Percentiles rank a stretch among this genome's conserved stretches.
Evolutionary conservation across 225 moss, liverwort and hornwort genomes (phyloP).

Genomic region (Sphagnum contortum): DNA sequence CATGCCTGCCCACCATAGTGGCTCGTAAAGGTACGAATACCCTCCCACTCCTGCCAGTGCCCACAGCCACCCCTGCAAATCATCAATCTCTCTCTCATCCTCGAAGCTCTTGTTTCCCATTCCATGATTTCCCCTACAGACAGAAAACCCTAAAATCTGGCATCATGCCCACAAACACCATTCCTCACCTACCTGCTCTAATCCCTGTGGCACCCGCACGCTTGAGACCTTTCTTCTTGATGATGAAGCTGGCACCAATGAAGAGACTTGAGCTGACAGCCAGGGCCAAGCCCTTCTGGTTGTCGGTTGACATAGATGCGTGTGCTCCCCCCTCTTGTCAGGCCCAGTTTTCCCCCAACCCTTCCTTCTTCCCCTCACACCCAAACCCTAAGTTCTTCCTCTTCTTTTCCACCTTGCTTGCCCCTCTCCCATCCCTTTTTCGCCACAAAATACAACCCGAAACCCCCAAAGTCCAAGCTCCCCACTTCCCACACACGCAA

Average conservation of each 20-base stretch:
- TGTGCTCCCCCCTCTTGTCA: background rate
- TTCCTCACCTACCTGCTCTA: constrained; percentile 50
- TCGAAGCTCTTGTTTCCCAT: background rate
- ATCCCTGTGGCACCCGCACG: constrained; percentile 82
- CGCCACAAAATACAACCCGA: too few species aligned
- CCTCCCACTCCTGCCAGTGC: constrained; percentile 55
- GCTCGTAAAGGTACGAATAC: constrained; percentile 79
- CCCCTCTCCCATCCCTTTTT: constrained; percentile 16
- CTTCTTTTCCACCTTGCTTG: constrained; percentile 36
- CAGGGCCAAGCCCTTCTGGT: constrained; percentile 92
- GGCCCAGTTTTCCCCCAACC: background rate
- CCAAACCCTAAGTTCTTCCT: background rate
- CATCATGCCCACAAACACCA: background rate
- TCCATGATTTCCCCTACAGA: background rate
- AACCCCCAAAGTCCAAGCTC: too few species aligned
- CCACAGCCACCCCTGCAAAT: background rate
- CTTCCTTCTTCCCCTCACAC: background rate
- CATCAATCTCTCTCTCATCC: background rate
- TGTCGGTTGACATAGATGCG: constrained; percentile 72
- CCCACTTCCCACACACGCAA: too few species aligned
- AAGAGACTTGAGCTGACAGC: constrained; percentile 97
- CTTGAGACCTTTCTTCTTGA: constrained; percentile 98
- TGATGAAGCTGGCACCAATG: constrained; percentile 93
- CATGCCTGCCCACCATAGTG: constrained; percentile 95
- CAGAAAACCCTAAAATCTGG: too few species aligned